Percentiles rank a stretch among this genome's conserved stretches.
Conservation (phyloP, 306 rosid genomes). For the Canavalia gladiata region DNA sequence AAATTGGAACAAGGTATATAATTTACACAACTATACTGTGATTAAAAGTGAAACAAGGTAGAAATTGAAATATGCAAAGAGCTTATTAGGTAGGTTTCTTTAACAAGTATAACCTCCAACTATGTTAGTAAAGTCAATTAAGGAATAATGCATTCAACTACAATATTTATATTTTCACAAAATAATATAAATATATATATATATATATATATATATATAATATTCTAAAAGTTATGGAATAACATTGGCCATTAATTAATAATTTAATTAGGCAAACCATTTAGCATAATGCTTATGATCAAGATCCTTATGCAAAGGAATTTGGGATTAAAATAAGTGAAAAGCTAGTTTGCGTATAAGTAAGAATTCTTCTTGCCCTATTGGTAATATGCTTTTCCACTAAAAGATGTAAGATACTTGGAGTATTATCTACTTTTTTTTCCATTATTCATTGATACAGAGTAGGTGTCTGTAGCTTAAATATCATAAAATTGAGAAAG, state of each 20-base stretch:
- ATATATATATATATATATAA: conserved; percentile 2
- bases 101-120: background rate
- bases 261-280: conserved; percentile 65
- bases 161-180: background rate
- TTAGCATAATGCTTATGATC: conserved; percentile 87
- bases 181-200: too few species aligned
- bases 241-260: conserved; percentile 28
- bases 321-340: conserved; percentile 92
- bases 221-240: conserved; percentile 27
- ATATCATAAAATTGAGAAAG: conserved; percentile 93
- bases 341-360: conserved; percentile 89
- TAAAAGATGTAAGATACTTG: conserved; percentile 1
- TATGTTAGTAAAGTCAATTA: background rate
- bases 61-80: conserved; percentile 3
- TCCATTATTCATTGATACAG: conserved; percentile 16
- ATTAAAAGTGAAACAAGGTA: background rate
- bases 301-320: conserved; percentile 96
- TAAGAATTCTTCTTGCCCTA: conserved; percentile 96
- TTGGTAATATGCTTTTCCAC: conserved; percentile 73
- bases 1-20: background rate
- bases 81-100: background rate
- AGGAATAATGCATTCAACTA: conserved; percentile 14
- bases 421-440: background rate
- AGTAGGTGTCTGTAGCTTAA: conserved; percentile 70
- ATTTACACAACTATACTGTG: background rate